Evolutionary conservation across 805 yeast species (phyloP).

Genomic region (Candida xyloterini): DNA sequence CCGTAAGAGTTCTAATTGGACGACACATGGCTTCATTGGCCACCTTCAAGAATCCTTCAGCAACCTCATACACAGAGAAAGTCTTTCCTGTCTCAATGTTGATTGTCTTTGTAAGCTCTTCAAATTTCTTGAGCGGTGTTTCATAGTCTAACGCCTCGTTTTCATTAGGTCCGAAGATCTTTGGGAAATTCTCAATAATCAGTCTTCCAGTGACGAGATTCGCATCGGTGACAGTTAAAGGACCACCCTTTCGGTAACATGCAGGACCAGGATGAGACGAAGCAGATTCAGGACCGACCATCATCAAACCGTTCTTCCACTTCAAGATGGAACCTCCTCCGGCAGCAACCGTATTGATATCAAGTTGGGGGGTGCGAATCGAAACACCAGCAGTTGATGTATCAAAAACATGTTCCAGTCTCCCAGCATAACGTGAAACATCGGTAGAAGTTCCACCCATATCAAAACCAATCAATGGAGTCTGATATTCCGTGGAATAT

Average conservation of each 20-base stretch:
- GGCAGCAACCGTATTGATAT: conserved; percentile 79
- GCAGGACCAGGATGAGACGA: conserved; percentile 90
- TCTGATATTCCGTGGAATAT: conserved; percentile 44
- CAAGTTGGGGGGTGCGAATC: conserved; percentile 78
- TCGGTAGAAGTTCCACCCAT: conserved; percentile 93
- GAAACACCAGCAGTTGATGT: conserved; percentile 79
- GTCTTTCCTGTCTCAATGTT: conserved; percentile 44
- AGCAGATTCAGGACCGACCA: conserved; percentile 88
- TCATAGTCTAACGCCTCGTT: conserved; percentile 63
- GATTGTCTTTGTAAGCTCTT: conserved; percentile 50
- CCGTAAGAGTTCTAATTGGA: conserved; percentile 79
- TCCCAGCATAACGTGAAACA: conserved; percentile 65
- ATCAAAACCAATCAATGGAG: conserved; percentile 75
- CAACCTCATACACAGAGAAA: conserved; percentile 63
- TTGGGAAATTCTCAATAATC: conserved; percentile 71
- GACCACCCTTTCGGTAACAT: conserved; percentile 81
- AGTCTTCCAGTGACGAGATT: conserved; percentile 70
- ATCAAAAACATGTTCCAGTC: conserved; percentile 74
- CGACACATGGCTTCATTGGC: conserved; percentile 90
- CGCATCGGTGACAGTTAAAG: conserved; percentile 83
- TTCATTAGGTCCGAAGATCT: conserved; percentile 80
- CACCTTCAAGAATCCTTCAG: conserved; percentile 74
- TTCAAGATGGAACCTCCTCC: conserved; percentile 74
- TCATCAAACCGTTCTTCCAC: conserved; percentile 70
- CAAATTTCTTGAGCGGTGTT: conserved; percentile 48